phyloP scores from a whole-genome alignment of 257 asterid genomes.

The Cordia subcordata region DNA sequence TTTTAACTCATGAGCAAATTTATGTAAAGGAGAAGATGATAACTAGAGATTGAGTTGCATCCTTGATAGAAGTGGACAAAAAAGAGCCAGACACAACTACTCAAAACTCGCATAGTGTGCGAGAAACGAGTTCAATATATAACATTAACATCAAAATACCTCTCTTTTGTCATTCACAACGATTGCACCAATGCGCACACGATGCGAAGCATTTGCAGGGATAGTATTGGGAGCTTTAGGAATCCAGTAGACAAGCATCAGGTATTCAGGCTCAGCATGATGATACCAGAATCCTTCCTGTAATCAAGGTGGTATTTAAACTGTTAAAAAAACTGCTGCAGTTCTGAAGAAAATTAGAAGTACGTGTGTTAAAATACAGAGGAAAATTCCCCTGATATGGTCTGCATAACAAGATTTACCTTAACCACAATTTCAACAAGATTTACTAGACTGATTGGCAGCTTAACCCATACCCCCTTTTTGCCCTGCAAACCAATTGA shows the following conservation, averaged over 20 bases:
- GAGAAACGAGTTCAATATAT: not conserved
- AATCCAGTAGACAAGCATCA: slow-evolving; percentile 78
- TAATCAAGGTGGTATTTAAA: slow-evolving; percentile 6
- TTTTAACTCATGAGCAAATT: too few species aligned
- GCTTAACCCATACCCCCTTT: slow-evolving; percentile 75
- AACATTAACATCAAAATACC: slow-evolving; percentile 25
- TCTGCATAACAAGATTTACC: slow-evolving; percentile 27
- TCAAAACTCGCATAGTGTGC: not conserved
- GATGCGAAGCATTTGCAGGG: slow-evolving; percentile 71
- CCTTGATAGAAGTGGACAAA: not conserved
- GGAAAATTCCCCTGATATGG: not conserved
- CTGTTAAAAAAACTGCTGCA: too few species aligned
- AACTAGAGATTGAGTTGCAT: too few species aligned
- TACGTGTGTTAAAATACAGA: not conserved
- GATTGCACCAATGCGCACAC: slow-evolving; percentile 67
- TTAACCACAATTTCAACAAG: slow-evolving; percentile 57
- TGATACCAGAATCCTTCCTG: slow-evolving; percentile 83
- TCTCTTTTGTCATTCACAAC: slow-evolving; percentile 65
- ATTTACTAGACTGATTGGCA: slow-evolving; percentile 53
- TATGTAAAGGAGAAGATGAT: too few species aligned
- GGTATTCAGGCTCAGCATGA: slow-evolving; percentile 73
- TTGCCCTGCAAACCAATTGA: slow-evolving; percentile 46
- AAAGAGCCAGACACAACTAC: slow-evolving; percentile 2
- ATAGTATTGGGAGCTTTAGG: slow-evolving; percentile 44
- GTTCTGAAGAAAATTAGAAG: too few species aligned